A percentile compares a stretch with the other conserved stretches of the same genome.
These are phyloP conservation scores for Erythrobasidium hasegawianum DNA, from an alignment of 1,284 basidiomycete genomes.

Conservation along the genomic window DNA sequence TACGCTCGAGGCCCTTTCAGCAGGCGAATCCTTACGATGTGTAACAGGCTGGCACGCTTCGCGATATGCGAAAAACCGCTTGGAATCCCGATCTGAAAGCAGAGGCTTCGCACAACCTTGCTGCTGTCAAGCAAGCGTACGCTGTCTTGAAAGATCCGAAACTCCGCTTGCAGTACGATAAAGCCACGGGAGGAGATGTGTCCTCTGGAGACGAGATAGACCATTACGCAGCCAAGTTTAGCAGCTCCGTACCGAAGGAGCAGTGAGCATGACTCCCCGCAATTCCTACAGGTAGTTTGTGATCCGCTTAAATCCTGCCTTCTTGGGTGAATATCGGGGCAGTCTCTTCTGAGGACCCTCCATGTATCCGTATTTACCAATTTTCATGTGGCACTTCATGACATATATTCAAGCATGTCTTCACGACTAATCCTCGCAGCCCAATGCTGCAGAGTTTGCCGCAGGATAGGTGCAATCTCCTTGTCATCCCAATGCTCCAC, in stretches of 20 bases:
- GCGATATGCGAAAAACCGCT: not conserved
- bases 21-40: not conserved
- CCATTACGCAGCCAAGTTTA: not conserved
- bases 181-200: not conserved
- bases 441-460: slow-evolving; percentile 34
- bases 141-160: not conserved
- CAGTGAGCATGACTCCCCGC: too few relatives aligned
- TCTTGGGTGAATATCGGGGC: too few relatives aligned
- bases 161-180: not conserved
- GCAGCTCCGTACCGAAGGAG: too few relatives aligned
- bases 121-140: slow-evolving; percentile 1
- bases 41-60: not conserved
- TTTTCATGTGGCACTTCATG: not conserved
- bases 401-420: slow-evolving; percentile 27
- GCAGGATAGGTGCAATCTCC: slow-evolving; percentile 30
- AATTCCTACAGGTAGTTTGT: too few relatives aligned
- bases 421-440: slow-evolving; percentile 26
- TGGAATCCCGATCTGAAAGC: not conserved
- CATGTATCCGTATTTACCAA: too few relatives aligned
- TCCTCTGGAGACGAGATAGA: slow-evolving; percentile 1
- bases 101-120: not conserved
- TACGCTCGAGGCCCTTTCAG: too few relatives aligned
- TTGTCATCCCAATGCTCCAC: slow-evolving; percentile 23
- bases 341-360: too few relatives aligned
- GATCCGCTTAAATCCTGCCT: too few relatives aligned